Conservation (phyloP, 2,329 filamentous ascomycete genomes). For the Sarocladium strictum region DNA sequence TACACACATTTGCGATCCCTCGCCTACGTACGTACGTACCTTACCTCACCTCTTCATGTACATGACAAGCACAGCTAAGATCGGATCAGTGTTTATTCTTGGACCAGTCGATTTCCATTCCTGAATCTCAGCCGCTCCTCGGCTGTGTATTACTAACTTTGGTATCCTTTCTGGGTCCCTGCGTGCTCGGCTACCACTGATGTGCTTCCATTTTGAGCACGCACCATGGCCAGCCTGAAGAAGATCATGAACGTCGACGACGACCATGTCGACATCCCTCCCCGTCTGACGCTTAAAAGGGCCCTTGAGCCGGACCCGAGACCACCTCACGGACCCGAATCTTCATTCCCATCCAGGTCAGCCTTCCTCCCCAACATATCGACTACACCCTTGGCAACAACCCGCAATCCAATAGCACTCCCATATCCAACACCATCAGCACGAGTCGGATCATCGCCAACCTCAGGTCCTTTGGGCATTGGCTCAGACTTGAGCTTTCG, state of each 20-base stretch:
- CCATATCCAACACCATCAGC: conserved; percentile 9
- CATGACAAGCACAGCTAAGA: conserved; percentile 6
- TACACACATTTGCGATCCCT: neutral
- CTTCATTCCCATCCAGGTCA: conserved; percentile 7
- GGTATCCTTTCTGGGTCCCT: conserved; percentile 27
- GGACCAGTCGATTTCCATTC: conserved; percentile 1
- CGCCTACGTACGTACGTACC: neutral
- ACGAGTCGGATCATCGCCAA: conserved; percentile 18
- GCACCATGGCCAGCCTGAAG: conserved; percentile 48
- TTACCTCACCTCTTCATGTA: neutral
- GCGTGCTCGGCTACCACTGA: conserved; percentile 3
- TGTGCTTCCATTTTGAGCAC: conserved; percentile 33
- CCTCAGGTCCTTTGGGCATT: conserved; percentile 17
- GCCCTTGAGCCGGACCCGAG: conserved; percentile 33
- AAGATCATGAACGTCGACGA: conserved; percentile 53
- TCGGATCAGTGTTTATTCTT: conserved; percentile 9
- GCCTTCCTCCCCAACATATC: conserved; percentile 11
- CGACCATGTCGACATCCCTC: conserved; percentile 30
- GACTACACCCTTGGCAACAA: conserved; percentile 13
- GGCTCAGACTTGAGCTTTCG: conserved; percentile 22
- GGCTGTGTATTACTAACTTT: conserved; percentile 9
- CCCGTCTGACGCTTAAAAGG: conserved; percentile 40
- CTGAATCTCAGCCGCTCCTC: conserved; percentile 5
- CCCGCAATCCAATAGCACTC: neutral
- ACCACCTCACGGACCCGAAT: conserved; percentile 19